These are phyloP conservation scores for Seiridium unicorne DNA, from an alignment of 2,329 filamentous ascomycete genomes.

Conservation along the genomic window DNA sequence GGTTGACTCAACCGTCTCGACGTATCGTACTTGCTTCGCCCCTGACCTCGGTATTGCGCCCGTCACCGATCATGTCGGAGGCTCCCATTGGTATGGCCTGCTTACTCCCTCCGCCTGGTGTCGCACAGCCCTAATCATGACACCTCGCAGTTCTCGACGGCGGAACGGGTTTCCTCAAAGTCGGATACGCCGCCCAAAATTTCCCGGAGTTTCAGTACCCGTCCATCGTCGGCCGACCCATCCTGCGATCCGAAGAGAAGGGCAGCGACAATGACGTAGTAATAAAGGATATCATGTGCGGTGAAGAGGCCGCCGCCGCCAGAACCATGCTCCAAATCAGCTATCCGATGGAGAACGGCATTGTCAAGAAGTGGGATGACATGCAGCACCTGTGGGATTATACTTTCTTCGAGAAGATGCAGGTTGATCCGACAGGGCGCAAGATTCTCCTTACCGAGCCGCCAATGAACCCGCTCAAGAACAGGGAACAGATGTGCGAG, in stretches of 20 bases:
- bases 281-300: constrained; percentile 99
- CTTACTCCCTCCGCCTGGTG: constrained; percentile 14
- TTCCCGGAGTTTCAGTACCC: constrained; percentile 99
- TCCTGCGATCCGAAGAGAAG: constrained; percentile 91
- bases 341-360: constrained; percentile 99
- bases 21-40: not conserved
- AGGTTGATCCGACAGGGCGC: constrained; percentile 83
- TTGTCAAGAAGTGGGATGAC: constrained; percentile 99
- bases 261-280: constrained; percentile 63
- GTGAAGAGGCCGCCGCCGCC: constrained; percentile 93
- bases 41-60: not conserved
- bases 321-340: constrained; percentile 97
- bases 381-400: constrained; percentile 99
- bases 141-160: constrained; percentile 85
- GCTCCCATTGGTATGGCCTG: constrained; percentile 9
- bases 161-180: constrained; percentile 99
- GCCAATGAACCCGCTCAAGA: constrained; percentile 95
- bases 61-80: not conserved
- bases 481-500: constrained; percentile 96
- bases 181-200: constrained; percentile 98
- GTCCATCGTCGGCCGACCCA: constrained; percentile 95
- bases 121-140: not conserved
- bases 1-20: not conserved
- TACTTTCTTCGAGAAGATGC: constrained; percentile 96
- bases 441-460: constrained; percentile 98